Evolutionary conservation across 1,284 basidiomycete species (phyloP), one percentile per base, ranked within the genome.

Genomic region (Thelephora terrestris): DNA sequence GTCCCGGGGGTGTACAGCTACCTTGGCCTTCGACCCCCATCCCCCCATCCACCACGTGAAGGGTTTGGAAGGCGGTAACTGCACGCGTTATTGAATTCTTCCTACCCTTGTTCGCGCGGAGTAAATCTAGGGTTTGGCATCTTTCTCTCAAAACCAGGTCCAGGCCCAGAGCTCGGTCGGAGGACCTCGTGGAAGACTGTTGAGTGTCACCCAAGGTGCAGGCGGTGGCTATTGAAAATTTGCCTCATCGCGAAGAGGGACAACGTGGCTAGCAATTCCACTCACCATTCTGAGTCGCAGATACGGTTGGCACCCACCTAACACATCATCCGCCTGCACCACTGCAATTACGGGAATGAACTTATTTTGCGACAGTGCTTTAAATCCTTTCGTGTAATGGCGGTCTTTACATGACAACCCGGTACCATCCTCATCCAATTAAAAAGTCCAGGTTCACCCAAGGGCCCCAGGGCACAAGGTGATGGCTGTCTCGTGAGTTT

Each of bases 11-110:
- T 61, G 45, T 78, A 76, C 74, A 2, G 79, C 71, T 1, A 83
- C 79, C 12, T 79, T 68, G 57, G 84, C 79, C 50, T 84, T 66
- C 53, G 87, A 61, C 81, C 58, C 84, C 82, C 71, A 88, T 78
- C 52, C 85, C 84, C 37, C 76, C 78, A 52, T 74, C 75, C 74
- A 87, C 74, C 23, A 66, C 66, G 40, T 75, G 65, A 53, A 88
- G 63, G 18, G 76, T 71, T 47, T 79, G 78, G 57, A 83, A 58
- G 17, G 81, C 75, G 0, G 73, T 74, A 32, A 73, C 71, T 21
- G 87, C 81, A 53, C 83, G 81, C 14, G 68, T 73, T 29, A 71
- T 62, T 7, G 85, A 84, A 50, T 71, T 69, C 52, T 70, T 71
- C 53, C 81, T 67, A 55, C 83, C 85, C 25, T 58, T 61, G 7